A percentile compares a stretch with the other conserved stretches of the same genome.
Evolutionary conservation across 2,329 filamentous ascomycete species (phyloP).

Genomic region (Phialocephala subalpina): DNA sequence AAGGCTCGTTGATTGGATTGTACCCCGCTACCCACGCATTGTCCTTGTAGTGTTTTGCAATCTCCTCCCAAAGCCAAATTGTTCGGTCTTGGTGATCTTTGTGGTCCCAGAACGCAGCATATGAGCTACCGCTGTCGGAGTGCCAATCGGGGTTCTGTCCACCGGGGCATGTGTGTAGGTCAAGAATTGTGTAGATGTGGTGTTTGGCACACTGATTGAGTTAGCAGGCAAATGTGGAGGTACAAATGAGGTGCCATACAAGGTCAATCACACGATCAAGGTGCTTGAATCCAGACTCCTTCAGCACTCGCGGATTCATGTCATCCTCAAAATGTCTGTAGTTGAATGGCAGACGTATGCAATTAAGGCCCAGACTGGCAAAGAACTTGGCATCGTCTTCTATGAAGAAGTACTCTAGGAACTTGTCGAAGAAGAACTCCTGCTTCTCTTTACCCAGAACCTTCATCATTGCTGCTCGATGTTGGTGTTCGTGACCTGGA

Average conservation of each 20-base stretch:
- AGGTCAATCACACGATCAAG: slow-evolving; percentile 57
- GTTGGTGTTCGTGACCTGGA: slow-evolving; percentile 63
- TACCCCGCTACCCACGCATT: slow-evolving; percentile 49
- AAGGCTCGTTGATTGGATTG: slow-evolving; percentile 46
- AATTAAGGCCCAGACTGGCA: slow-evolving; percentile 62
- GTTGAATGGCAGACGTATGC: slow-evolving; percentile 67
- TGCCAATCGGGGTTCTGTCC: slow-evolving; percentile 60
- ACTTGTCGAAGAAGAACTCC: slow-evolving; percentile 65
- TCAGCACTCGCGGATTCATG: slow-evolving; percentile 56
- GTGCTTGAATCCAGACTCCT: slow-evolving; percentile 56
- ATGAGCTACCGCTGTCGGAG: slow-evolving; percentile 47
- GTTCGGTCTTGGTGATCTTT: slow-evolving; percentile 55
- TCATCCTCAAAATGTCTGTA: slow-evolving; percentile 65
- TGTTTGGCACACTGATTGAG: slow-evolving; percentile 46
- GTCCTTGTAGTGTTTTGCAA: slow-evolving; percentile 51
- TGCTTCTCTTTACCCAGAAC: slow-evolving; percentile 63
- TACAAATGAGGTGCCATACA: slow-evolving; percentile 18
- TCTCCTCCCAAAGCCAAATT: slow-evolving; percentile 53
- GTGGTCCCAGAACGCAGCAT: slow-evolving; percentile 56
- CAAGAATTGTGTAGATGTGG: slow-evolving; percentile 54
- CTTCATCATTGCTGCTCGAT: slow-evolving; percentile 59
- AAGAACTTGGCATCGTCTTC: slow-evolving; percentile 66
- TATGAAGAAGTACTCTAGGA: slow-evolving; percentile 60
- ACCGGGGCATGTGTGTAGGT: slow-evolving; percentile 54
- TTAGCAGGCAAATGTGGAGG: neutral